phyloP scores from a whole-genome alignment of 139 green algal genomes.

The Astrephomene gubernaculifera region DNA sequence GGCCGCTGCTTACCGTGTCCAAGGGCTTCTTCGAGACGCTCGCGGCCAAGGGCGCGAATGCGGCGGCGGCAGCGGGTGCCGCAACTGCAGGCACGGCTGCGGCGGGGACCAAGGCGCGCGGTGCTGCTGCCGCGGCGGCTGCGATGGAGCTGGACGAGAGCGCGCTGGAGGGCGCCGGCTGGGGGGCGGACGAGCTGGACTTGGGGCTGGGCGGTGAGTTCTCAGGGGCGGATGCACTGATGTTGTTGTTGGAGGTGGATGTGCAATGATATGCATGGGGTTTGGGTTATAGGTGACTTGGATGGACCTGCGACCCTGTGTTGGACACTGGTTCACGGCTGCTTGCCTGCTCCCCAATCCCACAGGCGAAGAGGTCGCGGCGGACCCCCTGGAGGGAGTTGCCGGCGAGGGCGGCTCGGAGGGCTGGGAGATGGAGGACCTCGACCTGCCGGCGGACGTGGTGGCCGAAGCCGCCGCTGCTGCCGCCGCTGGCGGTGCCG shows the following conservation, averaged over 20 bases:
- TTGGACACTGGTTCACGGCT: too few species aligned
- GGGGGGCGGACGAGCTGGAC: constrained; percentile 87
- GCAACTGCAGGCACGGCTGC: constrained; percentile 35
- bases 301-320: too few species aligned
- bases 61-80: background rate
- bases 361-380: too few species aligned
- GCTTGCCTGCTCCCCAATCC: too few species aligned
- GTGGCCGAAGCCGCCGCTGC: constrained; percentile 51
- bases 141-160: constrained; percentile 71
- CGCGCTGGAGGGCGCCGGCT: constrained; percentile 78
- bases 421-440: constrained; percentile 98
- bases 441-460: constrained; percentile 85
- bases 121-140: constrained; percentile 51
- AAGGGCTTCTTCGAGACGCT: constrained; percentile 98
- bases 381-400: constrained; percentile 59
- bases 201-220: constrained; percentile 56
- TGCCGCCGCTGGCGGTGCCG: constrained; percentile 28
- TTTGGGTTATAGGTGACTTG: background rate
- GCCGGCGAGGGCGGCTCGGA: constrained; percentile 75
- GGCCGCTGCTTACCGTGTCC: constrained; percentile 96
- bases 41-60: constrained; percentile 71
- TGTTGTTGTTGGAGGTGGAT: too few species aligned
- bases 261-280: background rate
- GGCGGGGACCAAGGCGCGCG: constrained; percentile 23
- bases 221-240: too few species aligned